phyloP scores from a whole-genome alignment of 208 protist genomes.

The Wallacemonas sp. region DNA sequence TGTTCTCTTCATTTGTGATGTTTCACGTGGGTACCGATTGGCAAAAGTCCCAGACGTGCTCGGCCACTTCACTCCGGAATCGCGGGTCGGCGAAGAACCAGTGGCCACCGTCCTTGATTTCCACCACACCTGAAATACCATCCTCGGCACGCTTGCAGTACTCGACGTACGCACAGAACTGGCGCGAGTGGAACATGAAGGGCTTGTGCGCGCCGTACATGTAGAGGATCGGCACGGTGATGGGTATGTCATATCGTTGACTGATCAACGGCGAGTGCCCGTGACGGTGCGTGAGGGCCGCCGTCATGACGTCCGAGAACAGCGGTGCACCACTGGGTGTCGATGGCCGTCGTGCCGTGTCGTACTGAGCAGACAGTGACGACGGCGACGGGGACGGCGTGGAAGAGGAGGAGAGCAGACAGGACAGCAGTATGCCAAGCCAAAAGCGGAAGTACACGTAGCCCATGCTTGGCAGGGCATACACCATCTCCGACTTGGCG shows the following conservation, averaged over 20 bases:
- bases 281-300: not conserved
- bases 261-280: slow-evolving; percentile 41
- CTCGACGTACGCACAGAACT: slow-evolving; percentile 66
- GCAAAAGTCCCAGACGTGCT: slow-evolving; percentile 53
- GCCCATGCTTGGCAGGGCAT: slow-evolving; percentile 21
- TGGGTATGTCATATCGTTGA: slow-evolving; percentile 59
- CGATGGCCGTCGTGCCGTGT: too few species aligned
- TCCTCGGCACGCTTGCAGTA: slow-evolving; percentile 47
- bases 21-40: slow-evolving; percentile 5
- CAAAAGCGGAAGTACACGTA: slow-evolving; percentile 55
- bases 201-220: slow-evolving; percentile 67
- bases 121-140: slow-evolving; percentile 68
- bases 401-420: slow-evolving; percentile 21
- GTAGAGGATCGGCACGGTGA: slow-evolving; percentile 61
- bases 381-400: not conserved
- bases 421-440: slow-evolving; percentile 25
- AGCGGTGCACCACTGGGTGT: not conserved
- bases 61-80: slow-evolving; percentile 46
- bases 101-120: slow-evolving; percentile 62
- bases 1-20: not conserved
- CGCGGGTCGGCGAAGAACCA: slow-evolving; percentile 80
- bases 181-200: slow-evolving; percentile 52
- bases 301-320: not conserved
- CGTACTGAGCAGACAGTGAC: too few species aligned
- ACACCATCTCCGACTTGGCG: slow-evolving; percentile 11